These are phyloP conservation scores for Pyrenochaeta sp. DNA, from an alignment of 2,329 filamentous ascomycete species.

Conservation along the genomic window DNA sequence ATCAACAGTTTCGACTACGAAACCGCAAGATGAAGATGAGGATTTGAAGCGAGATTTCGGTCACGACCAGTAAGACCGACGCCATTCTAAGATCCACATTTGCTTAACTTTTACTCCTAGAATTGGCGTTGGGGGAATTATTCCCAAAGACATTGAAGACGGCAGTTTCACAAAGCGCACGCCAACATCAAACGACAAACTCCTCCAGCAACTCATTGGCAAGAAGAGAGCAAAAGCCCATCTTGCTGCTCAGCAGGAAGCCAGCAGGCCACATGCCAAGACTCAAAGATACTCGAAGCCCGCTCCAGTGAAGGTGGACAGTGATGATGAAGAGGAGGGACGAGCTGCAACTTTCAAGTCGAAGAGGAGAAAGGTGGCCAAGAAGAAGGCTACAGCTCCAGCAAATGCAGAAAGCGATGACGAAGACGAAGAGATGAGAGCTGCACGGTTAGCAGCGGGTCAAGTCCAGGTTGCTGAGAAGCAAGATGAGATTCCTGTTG, in stretches of 20 bases:
- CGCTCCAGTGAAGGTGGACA: slow-evolving; percentile 34
- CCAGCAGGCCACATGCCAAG: slow-evolving; percentile 27
- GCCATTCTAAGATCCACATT: background rate
- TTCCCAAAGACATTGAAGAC: slow-evolving; percentile 47
- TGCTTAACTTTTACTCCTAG: slow-evolving; percentile 29
- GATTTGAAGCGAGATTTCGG: slow-evolving; percentile 63
- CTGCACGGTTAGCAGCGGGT: slow-evolving; percentile 7
- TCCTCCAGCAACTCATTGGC: slow-evolving; percentile 52
- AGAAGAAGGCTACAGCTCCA: slow-evolving; percentile 13
- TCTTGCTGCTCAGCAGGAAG: slow-evolving; percentile 32
- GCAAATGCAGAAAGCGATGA: slow-evolving; percentile 13
- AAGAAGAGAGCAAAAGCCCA: slow-evolving; percentile 51
- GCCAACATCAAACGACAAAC: slow-evolving; percentile 52
- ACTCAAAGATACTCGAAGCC: slow-evolving; percentile 32
- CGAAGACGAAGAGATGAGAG: slow-evolving; percentile 18
- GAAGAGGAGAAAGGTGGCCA: slow-evolving; percentile 36
- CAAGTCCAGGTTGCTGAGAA: background rate
- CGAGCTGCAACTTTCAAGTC: slow-evolving; percentile 44
- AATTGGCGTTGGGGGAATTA: slow-evolving; percentile 48
- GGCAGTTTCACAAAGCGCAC: slow-evolving; percentile 46
- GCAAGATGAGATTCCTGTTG: too few species aligned
- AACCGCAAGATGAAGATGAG: slow-evolving; percentile 56
- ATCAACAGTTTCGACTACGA: slow-evolving; percentile 46
- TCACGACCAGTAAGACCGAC: slow-evolving; percentile 58
- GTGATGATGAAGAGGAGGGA: slow-evolving; percentile 51